phyloP scores from a whole-genome alignment of 345 rosid genomes.

The Eucalyptus urophylla region DNA sequence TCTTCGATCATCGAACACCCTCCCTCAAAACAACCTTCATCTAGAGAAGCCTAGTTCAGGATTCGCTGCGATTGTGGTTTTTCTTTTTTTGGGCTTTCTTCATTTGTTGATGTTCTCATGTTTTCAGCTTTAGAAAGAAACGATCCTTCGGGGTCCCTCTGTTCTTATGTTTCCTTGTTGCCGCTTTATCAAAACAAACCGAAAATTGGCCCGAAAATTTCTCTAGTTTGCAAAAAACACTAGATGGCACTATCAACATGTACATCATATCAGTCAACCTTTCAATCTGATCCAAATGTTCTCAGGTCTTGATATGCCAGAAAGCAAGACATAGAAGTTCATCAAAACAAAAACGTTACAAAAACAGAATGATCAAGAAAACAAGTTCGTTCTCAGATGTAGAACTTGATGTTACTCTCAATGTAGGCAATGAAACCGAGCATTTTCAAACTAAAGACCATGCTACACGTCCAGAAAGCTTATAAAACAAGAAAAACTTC shows the following conservation, averaged over 20 bases:
- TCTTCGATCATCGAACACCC: background rate
- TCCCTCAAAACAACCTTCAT: background rate
- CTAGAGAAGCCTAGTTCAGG: background rate
- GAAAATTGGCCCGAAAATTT: background rate
- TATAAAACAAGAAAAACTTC: background rate
- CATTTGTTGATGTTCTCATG: background rate
- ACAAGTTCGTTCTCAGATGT: background rate
- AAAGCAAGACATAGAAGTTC: background rate
- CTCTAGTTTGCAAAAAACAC: background rate
- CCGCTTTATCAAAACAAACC: background rate
- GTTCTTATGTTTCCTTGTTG: background rate
- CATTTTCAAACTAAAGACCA: background rate
- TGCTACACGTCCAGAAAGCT: background rate
- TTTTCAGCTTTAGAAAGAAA: background rate
- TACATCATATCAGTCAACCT: background rate
- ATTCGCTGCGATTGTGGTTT: background rate
- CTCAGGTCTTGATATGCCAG: background rate
- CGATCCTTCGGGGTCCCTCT: background rate
- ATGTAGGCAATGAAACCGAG: background rate
- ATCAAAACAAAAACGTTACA: background rate
- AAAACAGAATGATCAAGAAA: background rate
- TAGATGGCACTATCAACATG: background rate
- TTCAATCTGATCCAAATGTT: background rate
- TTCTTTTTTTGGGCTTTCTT: background rate
- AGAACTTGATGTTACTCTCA: background rate